phyloP scores from a whole-genome alignment of 176 grass and related monocot genomes.

The Zizania latifolia region DNA sequence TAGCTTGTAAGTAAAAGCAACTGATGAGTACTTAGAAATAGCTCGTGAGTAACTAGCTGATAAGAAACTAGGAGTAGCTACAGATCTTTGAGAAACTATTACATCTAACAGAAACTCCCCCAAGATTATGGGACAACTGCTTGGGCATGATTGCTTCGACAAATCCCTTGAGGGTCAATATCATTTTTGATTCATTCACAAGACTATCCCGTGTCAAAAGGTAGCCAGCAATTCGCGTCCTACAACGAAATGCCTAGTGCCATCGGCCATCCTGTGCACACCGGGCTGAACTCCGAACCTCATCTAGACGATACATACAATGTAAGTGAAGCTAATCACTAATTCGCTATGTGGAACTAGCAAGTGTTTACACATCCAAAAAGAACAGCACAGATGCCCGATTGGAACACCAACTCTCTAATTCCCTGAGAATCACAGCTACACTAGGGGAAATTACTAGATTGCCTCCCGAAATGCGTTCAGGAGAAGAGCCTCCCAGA shows the following conservation, averaged over 20 bases:
- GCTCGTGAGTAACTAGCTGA: too few species aligned
- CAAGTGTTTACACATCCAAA: conserved; percentile 7
- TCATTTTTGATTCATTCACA: not conserved
- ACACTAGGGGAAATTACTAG: not conserved
- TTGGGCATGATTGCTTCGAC: not conserved
- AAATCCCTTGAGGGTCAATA: not conserved
- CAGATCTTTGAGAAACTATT: too few species aligned
- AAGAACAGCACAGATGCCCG: not conserved
- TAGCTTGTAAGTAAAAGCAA: too few species aligned
- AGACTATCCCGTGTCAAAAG: not conserved
- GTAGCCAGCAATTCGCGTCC: not conserved
- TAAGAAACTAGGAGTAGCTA: too few species aligned
- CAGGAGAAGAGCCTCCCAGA: conserved; percentile 72
- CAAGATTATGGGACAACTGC: not conserved
- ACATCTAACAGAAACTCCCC: too few species aligned
- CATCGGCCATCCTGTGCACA: not conserved
- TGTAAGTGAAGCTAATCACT: conserved; percentile 6
- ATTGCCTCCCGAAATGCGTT: not conserved
- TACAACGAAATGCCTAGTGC: not conserved
- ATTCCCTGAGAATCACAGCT: not conserved
- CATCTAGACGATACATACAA: conserved; percentile 22
- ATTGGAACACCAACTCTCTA: not conserved
- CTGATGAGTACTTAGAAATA: too few species aligned
- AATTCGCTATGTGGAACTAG: conserved; percentile 2
- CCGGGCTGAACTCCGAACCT: not conserved